Percentiles rank a stretch among this genome's conserved stretches.
Evolutionary conservation across 2,329 filamentous ascomycete genomes (phyloP).

Genomic region (Metarhizium robertsii): DNA sequence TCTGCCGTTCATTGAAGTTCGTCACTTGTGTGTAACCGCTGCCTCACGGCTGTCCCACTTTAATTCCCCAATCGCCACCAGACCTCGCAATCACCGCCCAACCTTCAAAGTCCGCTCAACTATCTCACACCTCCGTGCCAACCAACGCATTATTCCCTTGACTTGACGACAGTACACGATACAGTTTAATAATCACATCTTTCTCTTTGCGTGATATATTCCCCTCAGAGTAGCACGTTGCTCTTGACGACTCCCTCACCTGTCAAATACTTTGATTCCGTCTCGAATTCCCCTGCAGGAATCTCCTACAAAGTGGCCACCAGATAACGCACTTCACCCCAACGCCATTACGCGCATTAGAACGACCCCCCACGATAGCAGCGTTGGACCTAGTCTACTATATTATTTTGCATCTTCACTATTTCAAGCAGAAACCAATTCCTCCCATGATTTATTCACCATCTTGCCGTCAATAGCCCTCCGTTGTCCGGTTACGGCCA

Average conservation of each 20-base stretch:
- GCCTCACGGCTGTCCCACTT: not conserved
- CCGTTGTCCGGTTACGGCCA: not conserved
- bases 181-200: not conserved
- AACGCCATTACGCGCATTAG: not conserved
- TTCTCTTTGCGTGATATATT: not conserved
- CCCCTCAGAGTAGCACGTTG: not conserved
- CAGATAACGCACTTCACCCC: not conserved
- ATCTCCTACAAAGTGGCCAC: not conserved
- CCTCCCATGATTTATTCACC: conserved; percentile 6
- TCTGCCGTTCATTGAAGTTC: not conserved
- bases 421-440: not conserved
- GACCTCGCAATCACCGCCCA: not conserved
- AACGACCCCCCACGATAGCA: not conserved
- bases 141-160: not conserved
- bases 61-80: not conserved
- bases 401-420: not conserved
- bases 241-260: not conserved
- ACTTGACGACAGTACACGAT: not conserved
- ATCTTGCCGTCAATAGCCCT: conserved; percentile 3
- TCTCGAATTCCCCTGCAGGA: not conserved
- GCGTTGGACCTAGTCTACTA: not conserved
- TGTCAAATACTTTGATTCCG: not conserved
- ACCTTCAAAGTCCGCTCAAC: not conserved
- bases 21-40: not conserved
- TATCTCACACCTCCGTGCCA: not conserved